These are phyloP conservation scores for Xylariaceae sp. DNA, from an alignment of 2,329 filamentous ascomycete species.

Conservation along the genomic window DNA sequence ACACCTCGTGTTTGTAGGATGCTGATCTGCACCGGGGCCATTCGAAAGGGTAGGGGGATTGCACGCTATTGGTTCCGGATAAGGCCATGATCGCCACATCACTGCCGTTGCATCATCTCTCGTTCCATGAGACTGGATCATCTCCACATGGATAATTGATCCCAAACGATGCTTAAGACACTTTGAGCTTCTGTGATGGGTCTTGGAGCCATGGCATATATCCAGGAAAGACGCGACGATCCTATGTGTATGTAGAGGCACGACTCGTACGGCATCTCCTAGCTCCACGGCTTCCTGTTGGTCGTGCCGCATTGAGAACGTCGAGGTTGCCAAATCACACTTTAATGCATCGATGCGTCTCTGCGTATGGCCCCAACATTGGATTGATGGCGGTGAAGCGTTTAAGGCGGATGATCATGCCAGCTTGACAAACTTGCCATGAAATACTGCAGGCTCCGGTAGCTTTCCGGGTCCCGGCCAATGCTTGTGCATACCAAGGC, in stretches of 20 bases:
- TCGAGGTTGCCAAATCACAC: not conserved
- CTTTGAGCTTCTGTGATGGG: not conserved
- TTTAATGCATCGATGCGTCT: no score
- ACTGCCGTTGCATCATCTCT: not conserved
- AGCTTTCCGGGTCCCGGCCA: not conserved
- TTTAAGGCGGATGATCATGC: constrained; percentile 4
- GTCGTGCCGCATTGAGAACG: not conserved
- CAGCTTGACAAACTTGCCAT: not conserved
- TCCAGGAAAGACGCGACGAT: not conserved
- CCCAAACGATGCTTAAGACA: not conserved
- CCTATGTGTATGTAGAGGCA: not conserved
- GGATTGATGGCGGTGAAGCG: not conserved
- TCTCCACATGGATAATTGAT: not conserved
- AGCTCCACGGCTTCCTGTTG: not conserved
- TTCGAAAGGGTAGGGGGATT: not conserved
- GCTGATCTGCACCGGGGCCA: not conserved
- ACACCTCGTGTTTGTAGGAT: not conserved
- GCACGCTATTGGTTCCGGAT: not conserved
- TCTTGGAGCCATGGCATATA: not conserved
- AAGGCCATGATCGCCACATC: not conserved
- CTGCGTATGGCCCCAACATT: not conserved
- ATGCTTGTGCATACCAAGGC: not conserved
- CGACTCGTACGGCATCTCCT: not conserved
- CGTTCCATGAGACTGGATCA: not conserved
- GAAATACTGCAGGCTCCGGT: not conserved